Conservation (phyloP, 805 yeast species). For the Danielia oregonensis region DNA sequence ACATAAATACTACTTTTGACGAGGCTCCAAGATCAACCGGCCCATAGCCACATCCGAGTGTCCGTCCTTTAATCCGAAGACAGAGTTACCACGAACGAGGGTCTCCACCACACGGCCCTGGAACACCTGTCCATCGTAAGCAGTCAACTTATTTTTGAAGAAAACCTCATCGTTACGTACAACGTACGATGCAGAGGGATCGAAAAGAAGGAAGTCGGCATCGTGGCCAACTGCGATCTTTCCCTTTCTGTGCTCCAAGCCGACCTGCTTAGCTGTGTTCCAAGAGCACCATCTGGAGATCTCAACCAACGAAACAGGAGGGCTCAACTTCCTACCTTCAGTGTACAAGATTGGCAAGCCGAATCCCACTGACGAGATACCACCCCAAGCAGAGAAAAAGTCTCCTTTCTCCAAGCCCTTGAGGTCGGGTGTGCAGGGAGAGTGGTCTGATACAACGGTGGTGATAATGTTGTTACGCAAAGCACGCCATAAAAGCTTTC, state of each 20-base stretch:
- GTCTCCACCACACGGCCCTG: conserved; percentile 79
- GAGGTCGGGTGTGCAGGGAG: conserved; percentile 92
- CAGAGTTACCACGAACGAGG: conserved; percentile 68
- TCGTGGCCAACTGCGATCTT: conserved; percentile 69
- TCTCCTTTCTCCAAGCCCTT: conserved; percentile 82
- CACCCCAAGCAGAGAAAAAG: conserved; percentile 94
- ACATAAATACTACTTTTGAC: too few relatives aligned
- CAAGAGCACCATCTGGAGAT: conserved; percentile 76
- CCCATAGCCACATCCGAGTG: conserved; percentile 59
- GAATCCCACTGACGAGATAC: conserved; percentile 87
- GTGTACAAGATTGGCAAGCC: conserved; percentile 83
- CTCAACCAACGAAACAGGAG: conserved; percentile 53
- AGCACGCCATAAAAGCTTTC: conserved; percentile 75
- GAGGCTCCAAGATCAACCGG: conserved; percentile 54
- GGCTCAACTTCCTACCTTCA: conserved; percentile 53
- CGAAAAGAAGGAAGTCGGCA: conserved; percentile 85
- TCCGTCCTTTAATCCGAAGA: conserved; percentile 57
- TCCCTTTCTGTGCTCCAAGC: conserved; percentile 72
- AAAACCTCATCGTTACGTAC: conserved; percentile 54
- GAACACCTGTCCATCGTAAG: conserved; percentile 70
- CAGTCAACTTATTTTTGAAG: conserved; percentile 86
- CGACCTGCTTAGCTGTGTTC: conserved; percentile 85
- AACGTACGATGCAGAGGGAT: conserved; percentile 49
- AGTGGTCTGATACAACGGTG: conserved; percentile 91
- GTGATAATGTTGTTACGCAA: conserved; percentile 61